Evolutionary conservation across 345 rosid genomes (phyloP).

Genomic region (Arabis alpina): DNA sequence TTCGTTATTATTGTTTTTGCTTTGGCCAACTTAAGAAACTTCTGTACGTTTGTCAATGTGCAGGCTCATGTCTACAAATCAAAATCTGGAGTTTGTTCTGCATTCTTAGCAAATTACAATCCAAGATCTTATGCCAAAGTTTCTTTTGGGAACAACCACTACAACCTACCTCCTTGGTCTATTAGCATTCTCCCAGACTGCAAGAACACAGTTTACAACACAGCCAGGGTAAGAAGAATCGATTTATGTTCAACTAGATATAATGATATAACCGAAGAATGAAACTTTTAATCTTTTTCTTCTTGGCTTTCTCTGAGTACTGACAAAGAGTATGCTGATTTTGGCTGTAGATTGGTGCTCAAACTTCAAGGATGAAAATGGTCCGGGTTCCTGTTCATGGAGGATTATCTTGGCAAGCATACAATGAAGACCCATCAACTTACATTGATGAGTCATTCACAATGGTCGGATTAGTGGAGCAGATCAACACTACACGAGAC

Average conservation of each 20-base stretch:
- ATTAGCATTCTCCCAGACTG: constrained; percentile 98
- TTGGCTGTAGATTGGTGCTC: constrained; percentile 76
- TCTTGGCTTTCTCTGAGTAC: constrained; percentile 16
- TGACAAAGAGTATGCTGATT: constrained; percentile 15
- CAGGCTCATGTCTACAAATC: constrained; percentile 93
- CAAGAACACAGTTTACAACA: constrained; percentile 96
- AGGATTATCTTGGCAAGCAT: constrained; percentile 95
- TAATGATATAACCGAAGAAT: neutral
- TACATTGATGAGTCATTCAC: constrained; percentile 72
- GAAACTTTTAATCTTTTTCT: neutral
- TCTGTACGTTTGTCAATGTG: constrained; percentile 10
- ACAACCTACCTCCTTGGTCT: constrained; percentile 98
- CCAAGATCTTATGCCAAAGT: constrained; percentile 69
- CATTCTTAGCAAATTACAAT: constrained; percentile 89
- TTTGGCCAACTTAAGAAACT: constrained; percentile 19
- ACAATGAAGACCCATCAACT: constrained; percentile 72
- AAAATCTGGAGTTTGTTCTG: constrained; percentile 85
- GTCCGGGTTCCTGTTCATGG: constrained; percentile 73
- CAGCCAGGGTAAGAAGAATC: constrained; percentile 77
- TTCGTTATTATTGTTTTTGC: constrained; percentile 3
- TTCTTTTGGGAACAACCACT: constrained; percentile 73
- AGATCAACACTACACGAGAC: constrained; percentile 94
- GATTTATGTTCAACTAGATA: neutral
- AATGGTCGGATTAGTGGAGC: constrained; percentile 89
- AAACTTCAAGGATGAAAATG: constrained; percentile 89